Evolutionary conservation across 2,329 filamentous ascomycete genomes (phyloP).

Genomic region (Xylariomycetidae sp.): DNA sequence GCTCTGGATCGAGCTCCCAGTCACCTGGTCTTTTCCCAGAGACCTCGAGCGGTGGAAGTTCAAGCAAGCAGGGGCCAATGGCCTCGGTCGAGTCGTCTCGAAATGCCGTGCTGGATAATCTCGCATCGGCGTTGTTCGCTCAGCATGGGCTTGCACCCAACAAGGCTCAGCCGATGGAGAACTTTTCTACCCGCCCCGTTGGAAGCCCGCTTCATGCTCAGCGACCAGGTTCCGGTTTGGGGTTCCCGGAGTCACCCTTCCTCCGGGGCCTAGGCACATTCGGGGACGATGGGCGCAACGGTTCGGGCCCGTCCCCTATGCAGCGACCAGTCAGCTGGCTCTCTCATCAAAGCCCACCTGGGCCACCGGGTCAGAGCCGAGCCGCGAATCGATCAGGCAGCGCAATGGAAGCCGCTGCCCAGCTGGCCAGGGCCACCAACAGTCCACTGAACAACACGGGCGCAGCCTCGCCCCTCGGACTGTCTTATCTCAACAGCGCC

Average conservation of each 20-base stretch:
- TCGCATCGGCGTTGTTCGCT: slow-evolving; percentile 19
- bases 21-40: too few species aligned
- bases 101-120: slow-evolving; percentile 20
- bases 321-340: too few species aligned
- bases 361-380: slow-evolving; percentile 10
- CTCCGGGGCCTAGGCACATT: slow-evolving; percentile 2
- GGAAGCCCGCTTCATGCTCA: slow-evolving; percentile 10
- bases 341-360: slow-evolving; percentile 13
- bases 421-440: slow-evolving; percentile 1
- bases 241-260: slow-evolving; percentile 7
- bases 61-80: slow-evolving; percentile 6
- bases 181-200: slow-evolving; percentile 3
- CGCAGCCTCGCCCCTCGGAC: slow-evolving; percentile 9
- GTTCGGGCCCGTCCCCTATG: neutral
- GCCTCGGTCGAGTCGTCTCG: too few species aligned
- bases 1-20: too few species aligned
- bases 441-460: slow-evolving; percentile 8
- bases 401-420: neutral
- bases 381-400: slow-evolving; percentile 4
- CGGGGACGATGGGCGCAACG: slow-evolving; percentile 5
- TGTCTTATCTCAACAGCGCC: too few species aligned
- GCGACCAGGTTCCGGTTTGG: slow-evolving; percentile 1
- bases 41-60: slow-evolving; percentile 5
- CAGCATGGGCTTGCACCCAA: slow-evolving; percentile 17
- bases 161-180: slow-evolving; percentile 7